A percentile compares a stretch with the other conserved stretches of the same genome.
Conservation (phyloP, 768 basidiomycete species). For the Tulasnella sp. region DNA sequence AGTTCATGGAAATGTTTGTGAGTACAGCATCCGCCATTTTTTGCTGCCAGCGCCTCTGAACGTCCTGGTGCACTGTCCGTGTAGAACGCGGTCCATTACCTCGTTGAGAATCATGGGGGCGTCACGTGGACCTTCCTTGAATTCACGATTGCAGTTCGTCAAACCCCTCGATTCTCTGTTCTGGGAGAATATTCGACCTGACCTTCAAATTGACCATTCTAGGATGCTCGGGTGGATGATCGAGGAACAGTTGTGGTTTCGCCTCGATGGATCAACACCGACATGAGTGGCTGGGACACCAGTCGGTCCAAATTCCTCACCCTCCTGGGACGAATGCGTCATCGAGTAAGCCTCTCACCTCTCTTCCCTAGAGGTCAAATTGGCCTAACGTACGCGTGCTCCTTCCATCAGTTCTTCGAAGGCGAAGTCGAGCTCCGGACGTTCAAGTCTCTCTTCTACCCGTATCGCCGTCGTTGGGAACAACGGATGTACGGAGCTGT, state of each 20-base stretch:
- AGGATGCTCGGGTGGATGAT: background rate
- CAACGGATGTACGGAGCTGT: background rate
- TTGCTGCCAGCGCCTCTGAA: background rate
- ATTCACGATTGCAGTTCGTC: background rate
- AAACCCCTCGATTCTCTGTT: background rate
- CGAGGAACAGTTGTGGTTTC: background rate
- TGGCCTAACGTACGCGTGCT: background rate
- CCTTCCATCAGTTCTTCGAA: background rate
- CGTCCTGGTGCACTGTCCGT: background rate
- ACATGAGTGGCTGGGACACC: background rate
- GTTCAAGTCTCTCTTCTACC: background rate
- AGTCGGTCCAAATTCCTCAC: background rate
- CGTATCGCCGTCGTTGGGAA: background rate
- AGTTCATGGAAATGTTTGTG: background rate
- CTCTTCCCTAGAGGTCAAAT: background rate
- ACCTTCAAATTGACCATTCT: background rate
- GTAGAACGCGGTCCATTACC: background rate
- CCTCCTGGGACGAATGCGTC: background rate
- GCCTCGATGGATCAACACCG: background rate
- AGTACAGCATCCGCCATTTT: background rate
- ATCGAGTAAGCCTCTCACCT: background rate
- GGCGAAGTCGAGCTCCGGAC: background rate
- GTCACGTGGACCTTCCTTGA: background rate
- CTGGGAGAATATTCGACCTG: background rate
- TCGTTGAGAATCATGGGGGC: background rate